A percentile compares a stretch with the other conserved stretches of the same genome.
These are phyloP conservation scores for Kentomonas sorsogonicus DNA, from an alignment of 208 protist genomes.

Conservation along the genomic window DNA sequence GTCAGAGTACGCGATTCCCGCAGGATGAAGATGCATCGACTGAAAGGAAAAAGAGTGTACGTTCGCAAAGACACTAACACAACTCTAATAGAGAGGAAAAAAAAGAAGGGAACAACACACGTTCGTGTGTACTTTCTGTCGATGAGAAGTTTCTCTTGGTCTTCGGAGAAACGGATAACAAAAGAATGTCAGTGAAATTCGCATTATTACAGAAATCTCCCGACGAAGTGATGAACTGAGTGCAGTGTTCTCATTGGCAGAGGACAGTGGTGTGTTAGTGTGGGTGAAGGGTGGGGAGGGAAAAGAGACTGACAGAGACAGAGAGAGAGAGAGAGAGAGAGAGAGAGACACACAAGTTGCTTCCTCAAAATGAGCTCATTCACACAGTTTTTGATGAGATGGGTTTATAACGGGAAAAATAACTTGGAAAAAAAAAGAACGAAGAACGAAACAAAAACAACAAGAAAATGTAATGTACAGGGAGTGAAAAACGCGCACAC, in stretches of 20 bases:
- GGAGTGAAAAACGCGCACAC: background rate
- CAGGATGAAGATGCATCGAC: background rate
- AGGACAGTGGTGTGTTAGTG: background rate
- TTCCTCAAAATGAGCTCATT: background rate
- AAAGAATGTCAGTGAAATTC: background rate
- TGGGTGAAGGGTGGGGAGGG: background rate
- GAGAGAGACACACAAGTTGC: background rate
- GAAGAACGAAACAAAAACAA: background rate
- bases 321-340: background rate
- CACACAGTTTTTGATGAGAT: background rate
- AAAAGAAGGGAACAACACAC: no score
- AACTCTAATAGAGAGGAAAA: no score
- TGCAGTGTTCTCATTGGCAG: background rate
- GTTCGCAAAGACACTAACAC: no score
- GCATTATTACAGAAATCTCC: background rate
- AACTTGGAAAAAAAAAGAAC: conserved; percentile 4
- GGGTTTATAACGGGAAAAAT: background rate
- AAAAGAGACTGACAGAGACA: background rate
- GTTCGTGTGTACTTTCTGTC: no score
- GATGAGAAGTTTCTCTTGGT: no score
- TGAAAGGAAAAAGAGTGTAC: no score
- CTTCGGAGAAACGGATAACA: no score
- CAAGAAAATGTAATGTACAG: background rate
- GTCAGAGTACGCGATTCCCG: background rate
- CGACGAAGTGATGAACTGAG: background rate